Conservation (phyloP, 2,329 filamentous ascomycete genomes). For the Fusarium bulbicola region DNA sequence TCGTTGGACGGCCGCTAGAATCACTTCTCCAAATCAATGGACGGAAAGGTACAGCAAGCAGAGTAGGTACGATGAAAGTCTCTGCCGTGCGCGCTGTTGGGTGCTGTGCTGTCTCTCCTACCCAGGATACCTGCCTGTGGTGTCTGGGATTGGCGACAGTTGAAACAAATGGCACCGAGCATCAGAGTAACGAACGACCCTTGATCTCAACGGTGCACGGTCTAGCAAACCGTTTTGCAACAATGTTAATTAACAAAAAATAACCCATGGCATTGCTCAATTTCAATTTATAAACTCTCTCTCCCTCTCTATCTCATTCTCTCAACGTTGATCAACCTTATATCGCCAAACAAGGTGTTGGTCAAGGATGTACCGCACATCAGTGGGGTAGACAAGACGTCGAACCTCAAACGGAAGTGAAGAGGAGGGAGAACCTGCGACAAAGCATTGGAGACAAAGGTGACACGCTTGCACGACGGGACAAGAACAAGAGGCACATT, state of each 20-base stretch:
- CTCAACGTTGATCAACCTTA: slow-evolving; percentile 13
- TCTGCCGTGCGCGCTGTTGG: neutral
- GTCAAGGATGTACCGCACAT: slow-evolving; percentile 25
- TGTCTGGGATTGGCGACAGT: slow-evolving; percentile 31
- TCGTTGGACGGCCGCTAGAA: slow-evolving; percentile 35
- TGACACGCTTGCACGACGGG: slow-evolving; percentile 32
- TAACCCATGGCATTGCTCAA: neutral
- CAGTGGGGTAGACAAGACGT: slow-evolving; percentile 20
- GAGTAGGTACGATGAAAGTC: neutral
- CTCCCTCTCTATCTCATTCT: neutral
- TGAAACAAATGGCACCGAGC: slow-evolving; percentile 31
- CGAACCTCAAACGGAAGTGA: slow-evolving; percentile 14
- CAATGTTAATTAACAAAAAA: neutral
- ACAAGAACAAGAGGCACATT: slow-evolving; percentile 11
- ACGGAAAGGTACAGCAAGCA: neutral
- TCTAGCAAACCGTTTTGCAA: slow-evolving; percentile 7
- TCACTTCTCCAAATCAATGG: neutral
- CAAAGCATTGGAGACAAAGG: slow-evolving; percentile 25
- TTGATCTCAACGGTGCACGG: slow-evolving; percentile 24
- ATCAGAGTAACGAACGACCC: slow-evolving; percentile 22
- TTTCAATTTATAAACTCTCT: slow-evolving; percentile 10
- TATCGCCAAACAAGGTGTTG: slow-evolving; percentile 17
- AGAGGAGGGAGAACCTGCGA: slow-evolving; percentile 8
- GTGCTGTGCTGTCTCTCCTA: neutral
- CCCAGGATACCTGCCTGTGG: slow-evolving; percentile 17